Evolutionary conservation across 768 basidiomycete species (phyloP), one percentile per base, ranked within the genome.

Genomic region (Tephrocybe sp.): DNA sequence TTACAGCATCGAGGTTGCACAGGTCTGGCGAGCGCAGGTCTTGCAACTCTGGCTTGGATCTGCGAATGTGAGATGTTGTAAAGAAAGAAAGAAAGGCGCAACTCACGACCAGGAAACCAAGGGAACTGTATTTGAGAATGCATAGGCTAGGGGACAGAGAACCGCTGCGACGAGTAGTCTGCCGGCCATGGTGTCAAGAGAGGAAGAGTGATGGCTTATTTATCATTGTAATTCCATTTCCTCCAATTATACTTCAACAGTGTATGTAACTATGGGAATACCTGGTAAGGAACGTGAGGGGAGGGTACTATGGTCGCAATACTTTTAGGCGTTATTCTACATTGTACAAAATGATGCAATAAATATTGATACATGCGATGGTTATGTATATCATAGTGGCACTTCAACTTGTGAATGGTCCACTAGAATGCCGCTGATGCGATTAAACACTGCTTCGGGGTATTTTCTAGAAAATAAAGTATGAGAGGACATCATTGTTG

Each of bases 341-440:
- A 26, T 26, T 26, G 26, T 26, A 26, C 26, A 26, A 26, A 7
- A 26, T 26, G 7, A 26, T 26, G 26, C 26, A 7, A 26, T 4
- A 26, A 26, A 26, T 26, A 26, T 4, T 26, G 26, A 26, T 26
- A 26, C 26, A 26, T 7, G 3, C 3, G 26, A 7, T 26, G 3
- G 26, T 4, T 26, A 7, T 4, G 26, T 26, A 26, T 26, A 7
- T 26, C 26, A 66, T 33, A 65, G 60, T 1, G 79, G 73, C 11
- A 80, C 70, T n/a, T n/a, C n/a, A n/a, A n/a, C n/a, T 38, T 75
- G 69, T 5, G 83, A 72, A 51, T 87, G 84, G 63, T 87, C 85
- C n/a, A 84, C 74, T 75, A 89, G 77, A 64, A 91, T 87, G 11
- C 87, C 87, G 48, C 86, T 82, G 55, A 92, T 89, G 39, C 89